phyloP scores from a whole-genome alignment of 305 asterid genomes.

The Andrographis paniculata region DNA sequence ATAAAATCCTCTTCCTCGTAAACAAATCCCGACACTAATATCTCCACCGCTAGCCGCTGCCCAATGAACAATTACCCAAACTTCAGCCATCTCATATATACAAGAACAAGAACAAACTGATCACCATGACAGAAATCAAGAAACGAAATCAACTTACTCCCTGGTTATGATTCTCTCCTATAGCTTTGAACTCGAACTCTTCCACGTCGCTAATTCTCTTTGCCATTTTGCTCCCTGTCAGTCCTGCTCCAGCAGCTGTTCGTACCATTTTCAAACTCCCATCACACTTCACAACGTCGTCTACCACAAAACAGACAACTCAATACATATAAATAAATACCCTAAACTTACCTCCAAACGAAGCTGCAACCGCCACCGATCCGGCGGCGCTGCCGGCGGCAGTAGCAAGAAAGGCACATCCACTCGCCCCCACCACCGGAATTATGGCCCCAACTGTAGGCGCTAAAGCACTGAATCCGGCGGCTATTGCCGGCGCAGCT shows the following conservation, averaged over 20 bases:
- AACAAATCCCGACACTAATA: conserved; percentile 76
- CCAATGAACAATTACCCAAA: too few species aligned
- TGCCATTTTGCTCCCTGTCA: conserved; percentile 91
- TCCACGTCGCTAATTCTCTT: conserved; percentile 91
- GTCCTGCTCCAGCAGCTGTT: conserved; percentile 99
- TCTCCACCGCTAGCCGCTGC: conserved; percentile 88
- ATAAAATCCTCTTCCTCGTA: conserved; percentile 69
- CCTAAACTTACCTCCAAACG: conserved; percentile 78
- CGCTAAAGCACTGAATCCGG: conserved; percentile 87
- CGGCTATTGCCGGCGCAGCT: conserved; percentile 99
- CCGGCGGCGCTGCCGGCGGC: conserved; percentile 98
- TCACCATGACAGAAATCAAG: too few species aligned
- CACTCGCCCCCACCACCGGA: conserved; percentile 92
- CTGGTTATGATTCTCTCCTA: conserved; percentile 90
- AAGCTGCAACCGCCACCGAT: conserved; percentile 96
- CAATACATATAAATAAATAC: background rate
- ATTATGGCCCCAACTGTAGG: conserved; percentile 85
- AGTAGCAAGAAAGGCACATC: conserved; percentile 83
- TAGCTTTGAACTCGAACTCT: conserved; percentile 83
- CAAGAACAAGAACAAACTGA: too few species aligned
- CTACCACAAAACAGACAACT: too few species aligned
- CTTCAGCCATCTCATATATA: too few species aligned
- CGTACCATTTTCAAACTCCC: conserved; percentile 18
- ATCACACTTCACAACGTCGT: background rate
- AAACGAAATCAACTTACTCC: conserved; percentile 54